phyloP scores from a whole-genome alignment of 2,329 filamentous ascomycete genomes.

The Dryadomyces quercus-mongolicae region DNA sequence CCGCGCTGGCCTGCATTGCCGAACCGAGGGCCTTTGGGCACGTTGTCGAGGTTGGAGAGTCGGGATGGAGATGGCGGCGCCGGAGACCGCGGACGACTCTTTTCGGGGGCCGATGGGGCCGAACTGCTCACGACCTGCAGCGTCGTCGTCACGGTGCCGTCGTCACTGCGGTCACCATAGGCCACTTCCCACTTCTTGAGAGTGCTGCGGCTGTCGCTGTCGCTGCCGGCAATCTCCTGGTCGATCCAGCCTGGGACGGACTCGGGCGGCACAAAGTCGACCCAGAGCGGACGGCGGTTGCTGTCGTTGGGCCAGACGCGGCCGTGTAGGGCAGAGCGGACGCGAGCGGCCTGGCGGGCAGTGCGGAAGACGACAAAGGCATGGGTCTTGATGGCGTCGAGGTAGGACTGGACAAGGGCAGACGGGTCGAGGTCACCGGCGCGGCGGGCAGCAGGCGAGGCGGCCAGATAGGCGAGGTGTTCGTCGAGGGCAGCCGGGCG shows the following conservation, averaged over 20 bases:
- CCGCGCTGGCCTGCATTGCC: background rate
- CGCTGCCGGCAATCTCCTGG: slow-evolving; percentile 41
- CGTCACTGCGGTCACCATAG: slow-evolving; percentile 44
- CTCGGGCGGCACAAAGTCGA: slow-evolving; percentile 77
- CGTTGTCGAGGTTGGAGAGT: slow-evolving; percentile 21
- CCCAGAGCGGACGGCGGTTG: slow-evolving; percentile 71
- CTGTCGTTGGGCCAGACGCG: slow-evolving; percentile 79
- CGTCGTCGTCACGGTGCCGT: slow-evolving; percentile 38
- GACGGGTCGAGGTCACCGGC: slow-evolving; percentile 36
- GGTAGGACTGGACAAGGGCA: slow-evolving; percentile 56
- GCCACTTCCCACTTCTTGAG: slow-evolving; percentile 61
- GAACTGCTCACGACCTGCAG: slow-evolving; percentile 35
- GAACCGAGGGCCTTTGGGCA: slow-evolving; percentile 19
- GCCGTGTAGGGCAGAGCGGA: slow-evolving; percentile 64
- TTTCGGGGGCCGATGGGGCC: slow-evolving; percentile 12
- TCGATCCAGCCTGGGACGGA: slow-evolving; percentile 63
- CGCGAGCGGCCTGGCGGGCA: slow-evolving; percentile 60
- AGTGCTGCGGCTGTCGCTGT: slow-evolving; percentile 18
- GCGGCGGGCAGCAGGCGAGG: slow-evolving; percentile 27
- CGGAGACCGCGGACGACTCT: no score
- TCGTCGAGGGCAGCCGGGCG: slow-evolving; percentile 53
- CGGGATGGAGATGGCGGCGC: no score
- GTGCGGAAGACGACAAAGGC: slow-evolving; percentile 66
- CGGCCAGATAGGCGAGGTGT: slow-evolving; percentile 59
- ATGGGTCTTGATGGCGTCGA: slow-evolving; percentile 81